phyloP scores from a whole-genome alignment of 352 stramenopile species.

The Phytophthora kernoviae region DNA sequence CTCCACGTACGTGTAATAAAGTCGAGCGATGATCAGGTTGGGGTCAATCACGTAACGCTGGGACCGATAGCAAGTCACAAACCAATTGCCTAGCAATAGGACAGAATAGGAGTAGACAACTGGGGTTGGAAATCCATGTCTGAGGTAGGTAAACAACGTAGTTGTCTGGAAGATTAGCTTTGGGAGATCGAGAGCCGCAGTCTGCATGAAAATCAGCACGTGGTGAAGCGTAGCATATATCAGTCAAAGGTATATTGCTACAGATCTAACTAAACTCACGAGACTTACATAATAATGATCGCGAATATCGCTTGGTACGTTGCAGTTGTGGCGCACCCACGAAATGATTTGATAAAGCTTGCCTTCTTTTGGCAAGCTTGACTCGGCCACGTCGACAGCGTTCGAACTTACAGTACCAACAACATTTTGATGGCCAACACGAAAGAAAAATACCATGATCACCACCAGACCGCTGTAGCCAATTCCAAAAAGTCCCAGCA shows the following conservation, averaged over 20 bases:
- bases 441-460: constrained; percentile 33
- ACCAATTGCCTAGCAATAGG: constrained; percentile 48
- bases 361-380: background rate
- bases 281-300: constrained; percentile 31
- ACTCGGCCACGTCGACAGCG: background rate
- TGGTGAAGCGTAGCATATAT: too few species aligned
- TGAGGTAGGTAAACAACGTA: constrained; percentile 47
- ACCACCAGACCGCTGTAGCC: constrained; percentile 40
- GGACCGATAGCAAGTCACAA: constrained; percentile 54
- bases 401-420: background rate
- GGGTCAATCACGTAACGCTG: constrained; percentile 40
- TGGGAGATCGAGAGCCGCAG: constrained; percentile 43
- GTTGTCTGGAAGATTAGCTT: constrained; percentile 58
- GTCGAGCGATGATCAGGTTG: constrained; percentile 31
- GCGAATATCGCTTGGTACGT: constrained; percentile 21
- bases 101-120: constrained; percentile 46
- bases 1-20: constrained; percentile 40
- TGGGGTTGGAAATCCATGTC: constrained; percentile 45
- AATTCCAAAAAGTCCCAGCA: constrained; percentile 38
- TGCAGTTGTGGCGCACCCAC: constrained; percentile 10
- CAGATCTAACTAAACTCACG: background rate
- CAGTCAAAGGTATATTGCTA: background rate
- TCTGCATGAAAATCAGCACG: constrained; percentile 37
- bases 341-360: background rate
- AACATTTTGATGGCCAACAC: constrained; percentile 7